Percentiles rank a stretch among this genome's conserved stretches.
These are phyloP conservation scores for Colletotrichum sidae DNA, from an alignment of 2,329 filamentous ascomycete species.

Conservation along the genomic window DNA sequence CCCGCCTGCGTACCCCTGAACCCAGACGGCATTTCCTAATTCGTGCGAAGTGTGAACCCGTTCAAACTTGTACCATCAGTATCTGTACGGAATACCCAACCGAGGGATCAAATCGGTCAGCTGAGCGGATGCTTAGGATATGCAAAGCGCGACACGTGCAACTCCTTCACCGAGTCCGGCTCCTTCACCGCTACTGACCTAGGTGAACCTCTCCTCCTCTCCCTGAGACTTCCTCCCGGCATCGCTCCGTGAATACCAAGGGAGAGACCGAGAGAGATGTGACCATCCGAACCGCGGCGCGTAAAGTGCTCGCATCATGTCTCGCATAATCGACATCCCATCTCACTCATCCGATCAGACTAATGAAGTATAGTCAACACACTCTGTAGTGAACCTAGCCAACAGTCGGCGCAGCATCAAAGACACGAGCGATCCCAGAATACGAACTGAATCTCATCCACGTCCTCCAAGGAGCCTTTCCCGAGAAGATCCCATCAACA, in stretches of 20 bases:
- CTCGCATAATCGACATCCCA: slow-evolving; percentile 4
- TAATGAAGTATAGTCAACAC: background rate
- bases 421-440: background rate
- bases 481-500: too few relatives aligned
- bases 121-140: too few relatives aligned
- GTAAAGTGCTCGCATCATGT: slow-evolving; percentile 24
- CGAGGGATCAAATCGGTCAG: too few relatives aligned
- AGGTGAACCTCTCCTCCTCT: background rate
- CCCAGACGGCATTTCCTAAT: slow-evolving; percentile 18
- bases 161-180: slow-evolving; percentile 16
- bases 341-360: background rate
- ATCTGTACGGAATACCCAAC: too few relatives aligned
- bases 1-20: background rate
- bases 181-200: slow-evolving; percentile 23
- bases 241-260: slow-evolving; percentile 1
- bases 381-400: too few relatives aligned
- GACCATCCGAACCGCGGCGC: background rate
- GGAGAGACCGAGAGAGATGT: background rate
- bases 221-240: background rate
- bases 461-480: too few relatives aligned
- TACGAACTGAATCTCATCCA: background rate
- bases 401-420: too few relatives aligned
- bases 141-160: too few relatives aligned
- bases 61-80: background rate
- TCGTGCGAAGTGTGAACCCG: slow-evolving; percentile 20